Evolutionary conservation across 169 alveolate species (phyloP), one percentile per base, ranked within the genome.

Genomic region (Plasmodium coatneyi): DNA sequence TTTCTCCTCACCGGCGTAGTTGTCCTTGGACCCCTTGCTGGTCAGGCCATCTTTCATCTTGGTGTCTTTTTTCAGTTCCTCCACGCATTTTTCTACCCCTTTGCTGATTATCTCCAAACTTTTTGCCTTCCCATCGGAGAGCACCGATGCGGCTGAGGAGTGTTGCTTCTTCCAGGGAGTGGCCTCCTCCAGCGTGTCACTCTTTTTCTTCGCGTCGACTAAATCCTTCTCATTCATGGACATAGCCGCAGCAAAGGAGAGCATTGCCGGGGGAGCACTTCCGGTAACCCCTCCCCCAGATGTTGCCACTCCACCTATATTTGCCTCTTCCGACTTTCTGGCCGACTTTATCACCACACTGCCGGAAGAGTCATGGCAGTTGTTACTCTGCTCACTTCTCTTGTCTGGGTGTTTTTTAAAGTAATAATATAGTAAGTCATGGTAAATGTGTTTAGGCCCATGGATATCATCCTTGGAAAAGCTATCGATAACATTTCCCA

Each of bases 401-500:
- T 34, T 34, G 19, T 92, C 93, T 32, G 92, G 80, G 84, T 72
- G 71, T 83, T 80, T 71, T 80, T 92, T 78, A 92, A 70, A 80
- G 91, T 95, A 76, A 43, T 34, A 52, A 84, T 80, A 93, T 79
- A 92, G 72, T 32, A 95, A 79, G 84, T 92, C 82, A 76, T 91
- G 95, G 30, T 95, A 92, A 83, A 80, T 52, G 86, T 82, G 81
- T 82, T 94, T 72, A 2, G 93, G 93, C 1, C 93, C 95, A 86
- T 86, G 94, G 16, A 82, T 91, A 79, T 86, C 94, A 39, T 95
- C 96, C 80, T 95, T 96, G 9, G 95, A 83, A 71, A 93, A 93
- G 19, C 96, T 96, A 49, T 97, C 98, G 5, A 95, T 66, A 22
- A 94, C 98, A 71, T 97, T 97, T 0, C 98, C 99, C 28, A 97